Conservation (phyloP, 176 grass and related monocot genomes). For the Eragrostis nindensis region DNA sequence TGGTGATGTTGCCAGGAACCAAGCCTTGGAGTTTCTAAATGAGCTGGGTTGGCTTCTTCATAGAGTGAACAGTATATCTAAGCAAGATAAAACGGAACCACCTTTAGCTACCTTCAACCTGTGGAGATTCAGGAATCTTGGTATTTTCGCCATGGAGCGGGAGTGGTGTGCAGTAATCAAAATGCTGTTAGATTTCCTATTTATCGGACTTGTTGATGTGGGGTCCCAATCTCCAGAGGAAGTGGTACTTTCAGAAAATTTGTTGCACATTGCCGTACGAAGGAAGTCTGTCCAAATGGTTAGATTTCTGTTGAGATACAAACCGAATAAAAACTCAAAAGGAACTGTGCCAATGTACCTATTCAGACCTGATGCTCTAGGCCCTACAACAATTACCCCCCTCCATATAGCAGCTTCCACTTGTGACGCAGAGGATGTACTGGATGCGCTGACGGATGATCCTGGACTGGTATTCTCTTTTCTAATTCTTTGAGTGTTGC, state of each 20-base stretch:
- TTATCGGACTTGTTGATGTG: slow-evolving; percentile 76
- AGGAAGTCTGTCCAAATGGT: slow-evolving; percentile 76
- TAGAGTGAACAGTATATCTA: slow-evolving; percentile 55
- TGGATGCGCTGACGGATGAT: slow-evolving; percentile 90
- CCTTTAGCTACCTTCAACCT: slow-evolving; percentile 50
- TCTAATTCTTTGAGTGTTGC: slow-evolving; percentile 27
- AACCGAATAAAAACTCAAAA: slow-evolving; percentile 37
- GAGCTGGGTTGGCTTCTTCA: slow-evolving; percentile 95
- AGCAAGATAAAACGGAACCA: slow-evolving; percentile 34
- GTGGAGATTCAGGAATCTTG: slow-evolving; percentile 70
- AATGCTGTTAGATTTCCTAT: slow-evolving; percentile 82
- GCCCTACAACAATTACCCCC: slow-evolving; percentile 70
- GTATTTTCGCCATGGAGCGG: slow-evolving; percentile 72
- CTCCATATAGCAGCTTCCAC: slow-evolving; percentile 90
- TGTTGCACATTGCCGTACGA: slow-evolving; percentile 68
- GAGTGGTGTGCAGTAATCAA: slow-evolving; percentile 91
- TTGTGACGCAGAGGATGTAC: slow-evolving; percentile 62
- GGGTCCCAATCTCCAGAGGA: slow-evolving; percentile 69
- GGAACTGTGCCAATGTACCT: slow-evolving; percentile 55
- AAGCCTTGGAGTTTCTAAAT: slow-evolving; percentile 90
- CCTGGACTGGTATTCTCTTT: slow-evolving; percentile 72
- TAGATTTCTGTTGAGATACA: slow-evolving; percentile 74
- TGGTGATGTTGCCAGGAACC: slow-evolving; percentile 53
- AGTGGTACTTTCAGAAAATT: slow-evolving; percentile 71
- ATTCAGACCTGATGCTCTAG: slow-evolving; percentile 81